Conservation (phyloP, 2,329 filamentous ascomycete species). For the Stachybotrys echinatus region DNA sequence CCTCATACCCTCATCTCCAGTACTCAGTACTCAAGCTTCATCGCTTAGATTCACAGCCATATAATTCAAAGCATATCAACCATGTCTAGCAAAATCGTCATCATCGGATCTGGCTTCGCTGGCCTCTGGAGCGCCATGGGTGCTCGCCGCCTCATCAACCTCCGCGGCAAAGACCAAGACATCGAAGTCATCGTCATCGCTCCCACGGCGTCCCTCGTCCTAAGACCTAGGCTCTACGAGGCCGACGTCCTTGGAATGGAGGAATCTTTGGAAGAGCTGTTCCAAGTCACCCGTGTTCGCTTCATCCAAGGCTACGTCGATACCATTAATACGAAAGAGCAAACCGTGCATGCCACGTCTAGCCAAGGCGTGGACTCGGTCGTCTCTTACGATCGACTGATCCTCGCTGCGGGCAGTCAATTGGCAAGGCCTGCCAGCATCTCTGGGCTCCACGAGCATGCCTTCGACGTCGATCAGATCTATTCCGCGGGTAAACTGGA, state of each 20-base stretch:
- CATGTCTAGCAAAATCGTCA: background rate
- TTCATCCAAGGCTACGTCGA: constrained; percentile 17
- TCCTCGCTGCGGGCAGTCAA: constrained; percentile 29
- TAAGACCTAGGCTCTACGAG: constrained; percentile 29
- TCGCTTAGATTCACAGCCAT: background rate
- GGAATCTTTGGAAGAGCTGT: constrained; percentile 12
- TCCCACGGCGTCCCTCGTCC: constrained; percentile 20
- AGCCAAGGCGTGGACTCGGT: background rate
- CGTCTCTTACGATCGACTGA: constrained; percentile 22
- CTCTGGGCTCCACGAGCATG: constrained; percentile 21
- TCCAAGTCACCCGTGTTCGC: constrained; percentile 16
- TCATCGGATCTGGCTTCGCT: constrained; percentile 1
- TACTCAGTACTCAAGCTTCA: no score
- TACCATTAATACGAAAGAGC: constrained; percentile 9
- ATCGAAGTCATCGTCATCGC: constrained; percentile 26
- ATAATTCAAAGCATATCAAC: background rate
- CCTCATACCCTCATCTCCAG: no score
- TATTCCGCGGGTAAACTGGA: constrained; percentile 18
- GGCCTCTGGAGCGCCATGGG: constrained; percentile 24
- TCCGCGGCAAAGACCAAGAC: background rate
- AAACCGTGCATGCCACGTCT: constrained; percentile 10
- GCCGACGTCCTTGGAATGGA: constrained; percentile 15
- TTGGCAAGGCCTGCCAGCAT: constrained; percentile 18
- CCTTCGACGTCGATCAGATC: constrained; percentile 28
- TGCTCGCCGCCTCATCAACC: constrained; percentile 20